Evolutionary conservation across 169 alveolate species (phyloP), one percentile per base, ranked within the genome.

Genomic region (Plasmodium gonderi): DNA sequence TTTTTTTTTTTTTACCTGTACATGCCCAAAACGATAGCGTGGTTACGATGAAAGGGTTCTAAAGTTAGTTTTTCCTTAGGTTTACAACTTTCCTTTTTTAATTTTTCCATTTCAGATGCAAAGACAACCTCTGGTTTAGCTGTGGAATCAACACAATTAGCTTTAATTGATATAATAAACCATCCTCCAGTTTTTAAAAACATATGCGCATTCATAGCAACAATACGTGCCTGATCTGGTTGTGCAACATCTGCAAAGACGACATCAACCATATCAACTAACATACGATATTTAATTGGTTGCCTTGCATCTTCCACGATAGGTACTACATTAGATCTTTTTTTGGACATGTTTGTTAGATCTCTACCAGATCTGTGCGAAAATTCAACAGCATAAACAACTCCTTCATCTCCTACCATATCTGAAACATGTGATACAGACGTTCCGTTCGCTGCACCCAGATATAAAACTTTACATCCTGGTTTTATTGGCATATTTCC

Each of bases 241-340:
- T 98, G 98, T 11, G 99, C 99, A 38, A 99, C 99, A 95, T 98
- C 99, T 31, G 99, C 99, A 94, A 99, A 99, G 69, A 99, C 97
- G 79, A 98, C 99, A 90, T 99, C 99, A 40, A 98, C 99, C 99
- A 98, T 98, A 69, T 99, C 99, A 6, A 99, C 99, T 38, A 98
- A 97, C 99, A 99, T 98, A 95, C 99, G 96, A 93, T 99, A 99
- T 92, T 98, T 97, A 91, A 97, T 97, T 40, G 99, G 99, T 87
- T 98, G 99, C 82, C 99, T 98, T 17, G 99, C 99, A 92, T 99
- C 99, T 94, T 98, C 99, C 36, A 99, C 99, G 23, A 99, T 99
- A 44, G 99, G 99, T 23, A 98, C 99, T 72, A 99, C 98, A 94
- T 99, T 99, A 54, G 98, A 98, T 90, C 99, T 97, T 93, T 98